A percentile compares a stretch with the other conserved stretches of the same genome.
phyloP scores from a whole-genome alignment of 129 eudicot species.

The Cynara cardunculus region DNA sequence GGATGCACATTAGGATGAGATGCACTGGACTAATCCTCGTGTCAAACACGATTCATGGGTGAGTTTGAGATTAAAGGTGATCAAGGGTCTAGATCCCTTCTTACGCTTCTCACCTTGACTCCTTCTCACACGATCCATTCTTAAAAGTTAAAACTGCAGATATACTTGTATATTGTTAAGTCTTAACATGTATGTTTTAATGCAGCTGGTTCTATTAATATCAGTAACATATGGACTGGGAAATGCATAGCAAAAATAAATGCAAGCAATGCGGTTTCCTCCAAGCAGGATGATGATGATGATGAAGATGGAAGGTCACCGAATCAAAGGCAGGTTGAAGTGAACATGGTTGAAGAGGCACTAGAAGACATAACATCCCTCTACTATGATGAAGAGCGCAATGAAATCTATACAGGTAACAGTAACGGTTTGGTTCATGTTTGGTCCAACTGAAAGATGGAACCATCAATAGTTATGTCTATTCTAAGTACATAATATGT shows the following conservation, averaged over 20 bases:
- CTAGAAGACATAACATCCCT: conserved; percentile 49
- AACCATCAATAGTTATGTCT: background rate
- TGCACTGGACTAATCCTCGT: too few species aligned
- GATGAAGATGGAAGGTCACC: conserved; percentile 18
- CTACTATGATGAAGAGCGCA: conserved; percentile 43
- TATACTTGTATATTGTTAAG: background rate
- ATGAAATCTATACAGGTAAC: conserved; percentile 52
- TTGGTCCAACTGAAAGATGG: conserved; percentile 38
- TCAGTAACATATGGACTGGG: conserved; percentile 31
- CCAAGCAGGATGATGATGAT: conserved; percentile 15
- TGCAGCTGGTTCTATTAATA: conserved; percentile 44
- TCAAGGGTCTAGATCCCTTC: too few species aligned
- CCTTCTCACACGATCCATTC: too few species aligned
- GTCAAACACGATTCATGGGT: too few species aligned
- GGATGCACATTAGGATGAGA: too few species aligned
- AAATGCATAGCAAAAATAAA: conserved; percentile 49
- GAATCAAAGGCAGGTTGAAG: conserved; percentile 20
- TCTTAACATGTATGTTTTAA: background rate
- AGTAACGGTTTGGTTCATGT: conserved; percentile 47
- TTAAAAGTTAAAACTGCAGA: background rate
- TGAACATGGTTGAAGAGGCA: conserved; percentile 39
- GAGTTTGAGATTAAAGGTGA: too few species aligned
- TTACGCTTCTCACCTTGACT: too few species aligned
- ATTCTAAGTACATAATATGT: conserved; percentile 9
- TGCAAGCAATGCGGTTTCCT: conserved; percentile 19